Percentiles rank a stretch among this genome's conserved stretches.
These are phyloP conservation scores for Xylaria venustula DNA, from an alignment of 495 filamentous ascomycete genomes.

Conservation along the genomic window DNA sequence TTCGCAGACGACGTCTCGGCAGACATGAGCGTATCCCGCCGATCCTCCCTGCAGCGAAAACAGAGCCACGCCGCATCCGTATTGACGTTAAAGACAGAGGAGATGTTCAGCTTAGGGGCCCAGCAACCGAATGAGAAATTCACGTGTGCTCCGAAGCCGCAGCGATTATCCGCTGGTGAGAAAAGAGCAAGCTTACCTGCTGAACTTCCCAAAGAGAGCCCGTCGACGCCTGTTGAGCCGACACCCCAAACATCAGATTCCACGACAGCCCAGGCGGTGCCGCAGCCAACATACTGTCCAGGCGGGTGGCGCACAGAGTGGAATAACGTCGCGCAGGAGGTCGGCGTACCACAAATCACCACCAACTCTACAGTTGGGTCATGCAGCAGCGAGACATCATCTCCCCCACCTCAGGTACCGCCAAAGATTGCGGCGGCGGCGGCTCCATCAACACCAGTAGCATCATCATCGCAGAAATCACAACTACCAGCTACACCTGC, in stretches of 20 bases:
- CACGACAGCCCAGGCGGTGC: conserved; percentile 1
- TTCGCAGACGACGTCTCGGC: conserved; percentile 18
- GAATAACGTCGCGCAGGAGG: conserved; percentile 17
- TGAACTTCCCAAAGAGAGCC: neutral
- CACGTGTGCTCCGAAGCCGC: neutral
- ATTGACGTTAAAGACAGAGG: conserved; percentile 23
- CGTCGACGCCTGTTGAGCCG: neutral
- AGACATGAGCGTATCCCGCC: conserved; percentile 28
- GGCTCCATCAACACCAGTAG: no score
- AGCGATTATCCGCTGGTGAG: neutral
- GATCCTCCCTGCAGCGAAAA: conserved; percentile 24
- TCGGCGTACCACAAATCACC: neutral
- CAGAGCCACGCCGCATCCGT: conserved; percentile 24
- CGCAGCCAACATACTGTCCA: conserved; percentile 23
- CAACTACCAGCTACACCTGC: neutral
- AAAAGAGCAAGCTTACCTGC: neutral
- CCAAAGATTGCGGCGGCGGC: no score
- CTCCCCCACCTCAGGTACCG: neutral
- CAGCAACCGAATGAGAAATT: neutral
- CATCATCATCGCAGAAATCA: neutral
- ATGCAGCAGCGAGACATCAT: neutral
- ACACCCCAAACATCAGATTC: neutral
- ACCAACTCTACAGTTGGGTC: neutral
- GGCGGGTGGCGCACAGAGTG: conserved; percentile 29
- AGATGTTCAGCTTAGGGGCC: conserved; percentile 23